Base-by-base conservation (phyloP, 768 basidiomycete species). In the Pisolithus albus region DNA sequence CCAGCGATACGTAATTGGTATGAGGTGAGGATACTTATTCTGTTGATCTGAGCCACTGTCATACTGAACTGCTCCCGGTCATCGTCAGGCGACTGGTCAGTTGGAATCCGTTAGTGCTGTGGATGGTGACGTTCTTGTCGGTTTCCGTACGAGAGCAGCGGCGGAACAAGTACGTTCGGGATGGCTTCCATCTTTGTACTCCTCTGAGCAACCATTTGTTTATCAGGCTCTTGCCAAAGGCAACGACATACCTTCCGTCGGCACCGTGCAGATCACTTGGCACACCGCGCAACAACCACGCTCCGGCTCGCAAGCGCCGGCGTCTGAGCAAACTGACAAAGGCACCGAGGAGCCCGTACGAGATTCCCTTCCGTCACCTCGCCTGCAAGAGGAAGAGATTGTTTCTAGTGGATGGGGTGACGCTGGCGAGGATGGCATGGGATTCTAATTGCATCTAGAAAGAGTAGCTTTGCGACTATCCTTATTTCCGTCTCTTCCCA, bases 1-100 rank as follows among this genome's bases (percentile, higher is more conserved):
- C 81, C 84, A 54, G 75, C 79, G 6, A 70, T 93, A 53, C 80
- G 79, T 55, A 83, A 88, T 58, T 94, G 89, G 87, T 95, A 86
- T 64, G 88, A 91, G 77, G 83, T 88, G 61, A 19, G 70, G 56
- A 13, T 5, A 19, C 2, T 48, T 39, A 4, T 21, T 16, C 9
- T 9, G 23, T 30, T 38, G 11, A 5, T 49, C 26, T 10, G 42
- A 26, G 38, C 3, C 28, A 13, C 41, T 37, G 16, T 21, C 30
- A 6, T 26, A 49, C 51, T 55, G 40, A 58, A 34, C 11, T 34
- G 4, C 13, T 5, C 3, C 13, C 10, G 34, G 18, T 34, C 11
- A 52, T 57, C 50, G 39, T 54, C 51, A 89, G 87, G 78, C 79
- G 11, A 76, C 76, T 1, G 87, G 86, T 21, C 86, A 84, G 56